A percentile compares a stretch with the other conserved stretches of the same genome.
Evolutionary conservation across 1,284 basidiomycete genomes (phyloP).

Genomic region (Pseudomicrostroma phylloplanum): DNA sequence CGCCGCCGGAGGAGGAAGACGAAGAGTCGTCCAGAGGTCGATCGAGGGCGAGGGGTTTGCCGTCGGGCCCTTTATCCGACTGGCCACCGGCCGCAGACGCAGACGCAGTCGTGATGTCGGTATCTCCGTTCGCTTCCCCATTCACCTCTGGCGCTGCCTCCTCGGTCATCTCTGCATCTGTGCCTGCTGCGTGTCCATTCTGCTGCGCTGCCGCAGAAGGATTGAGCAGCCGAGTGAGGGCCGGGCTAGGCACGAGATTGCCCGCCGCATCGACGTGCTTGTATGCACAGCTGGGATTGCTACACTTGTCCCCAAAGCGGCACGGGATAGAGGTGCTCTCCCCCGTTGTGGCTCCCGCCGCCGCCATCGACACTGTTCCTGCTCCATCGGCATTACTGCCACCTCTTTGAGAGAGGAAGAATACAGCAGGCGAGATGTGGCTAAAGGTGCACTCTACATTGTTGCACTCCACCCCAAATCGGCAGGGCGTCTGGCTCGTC

Average conservation of each 20-base stretch:
- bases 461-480: conserved; percentile 27
- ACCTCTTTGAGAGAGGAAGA: conserved; percentile 16
- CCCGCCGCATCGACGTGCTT: conserved; percentile 14
- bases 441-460: conserved; percentile 41
- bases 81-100: background rate
- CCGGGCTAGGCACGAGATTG: conserved; percentile 7
- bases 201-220: background rate
- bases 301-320: conserved; percentile 9
- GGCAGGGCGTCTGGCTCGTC: conserved; percentile 35
- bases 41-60: conserved; percentile 1
- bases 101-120: background rate
- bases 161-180: background rate
- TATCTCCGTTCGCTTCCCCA: background rate
- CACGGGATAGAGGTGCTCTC: conserved; percentile 6
- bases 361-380: background rate
- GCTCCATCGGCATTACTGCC: conserved; percentile 4
- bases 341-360: background rate
- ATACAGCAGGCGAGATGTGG: conserved; percentile 42
- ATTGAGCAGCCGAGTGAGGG: background rate
- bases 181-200: background rate
- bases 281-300: conserved; percentile 8
- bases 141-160: background rate
- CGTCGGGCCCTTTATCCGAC: background rate
- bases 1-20: background rate
- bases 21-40: background rate